phyloP scores from a whole-genome alignment of 2,329 filamentous ascomycete genomes.

The Cladosporium phlei region DNA sequence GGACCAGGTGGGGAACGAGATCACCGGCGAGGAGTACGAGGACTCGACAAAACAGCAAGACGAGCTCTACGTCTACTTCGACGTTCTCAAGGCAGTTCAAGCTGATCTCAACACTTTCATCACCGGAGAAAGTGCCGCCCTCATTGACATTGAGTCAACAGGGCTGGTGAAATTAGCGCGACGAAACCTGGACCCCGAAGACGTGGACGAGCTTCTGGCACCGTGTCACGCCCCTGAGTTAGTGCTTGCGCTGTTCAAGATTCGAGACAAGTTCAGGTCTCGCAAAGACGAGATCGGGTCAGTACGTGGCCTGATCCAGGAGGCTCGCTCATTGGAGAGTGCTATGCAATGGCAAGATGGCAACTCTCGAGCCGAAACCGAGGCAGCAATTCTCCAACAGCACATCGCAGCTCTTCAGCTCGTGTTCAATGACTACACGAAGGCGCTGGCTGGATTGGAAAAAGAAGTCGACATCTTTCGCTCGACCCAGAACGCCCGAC shows the following conservation, averaged over 20 bases:
- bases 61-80: conserved; percentile 80
- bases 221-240: conserved; percentile 68
- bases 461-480: conserved; percentile 73
- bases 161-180: conserved; percentile 27
- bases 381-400: conserved; percentile 60
- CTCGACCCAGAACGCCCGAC: conserved; percentile 72
- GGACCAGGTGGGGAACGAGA: conserved; percentile 63
- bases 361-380: conserved; percentile 54
- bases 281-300: conserved; percentile 56
- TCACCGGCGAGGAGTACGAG: conserved; percentile 85
- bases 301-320: conserved; percentile 64
- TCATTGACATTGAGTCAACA: conserved; percentile 69
- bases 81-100: conserved; percentile 67
- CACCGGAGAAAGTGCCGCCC: conserved; percentile 69
- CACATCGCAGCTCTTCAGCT: conserved; percentile 58
- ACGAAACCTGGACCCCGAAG: conserved; percentile 44
- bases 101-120: conserved; percentile 74
- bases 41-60: conserved; percentile 84
- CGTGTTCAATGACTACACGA: conserved; percentile 50
- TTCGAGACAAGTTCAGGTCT: conserved; percentile 42
- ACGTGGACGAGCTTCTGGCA: conserved; percentile 52
- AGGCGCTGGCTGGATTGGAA: conserved; percentile 50
- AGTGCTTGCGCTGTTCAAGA: conserved; percentile 46
- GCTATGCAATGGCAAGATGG: conserved; percentile 56
- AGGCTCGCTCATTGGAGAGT: conserved; percentile 61